Conservation (phyloP, 1,139 yeast genomes). For the Blastobotrys capitulatus region DNA sequence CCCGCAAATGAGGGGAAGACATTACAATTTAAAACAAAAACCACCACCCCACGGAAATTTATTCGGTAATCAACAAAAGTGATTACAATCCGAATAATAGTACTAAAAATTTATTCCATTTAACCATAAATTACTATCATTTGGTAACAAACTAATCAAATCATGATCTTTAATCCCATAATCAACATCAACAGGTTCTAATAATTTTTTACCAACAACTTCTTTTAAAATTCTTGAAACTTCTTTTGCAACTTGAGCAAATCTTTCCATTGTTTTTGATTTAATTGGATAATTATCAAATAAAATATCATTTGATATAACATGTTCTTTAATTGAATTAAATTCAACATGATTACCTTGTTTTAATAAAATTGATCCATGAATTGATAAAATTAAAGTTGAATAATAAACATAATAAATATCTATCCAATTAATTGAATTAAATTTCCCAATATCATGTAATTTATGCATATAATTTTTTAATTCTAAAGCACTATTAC, state of each 20-base stretch:
- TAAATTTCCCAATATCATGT: slow-evolving; percentile 8
- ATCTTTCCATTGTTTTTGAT: slow-evolving; percentile 12
- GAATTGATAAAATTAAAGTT: slow-evolving; percentile 8
- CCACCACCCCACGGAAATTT: too few relatives aligned
- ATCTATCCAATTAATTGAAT: slow-evolving; percentile 9
- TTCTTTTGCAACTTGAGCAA: slow-evolving; percentile 10
- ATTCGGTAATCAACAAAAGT: too few relatives aligned
- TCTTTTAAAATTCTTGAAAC: slow-evolving; percentile 10
- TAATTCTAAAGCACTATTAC: slow-evolving; percentile 10
- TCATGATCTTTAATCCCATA: neutral
- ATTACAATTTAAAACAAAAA: too few relatives aligned
- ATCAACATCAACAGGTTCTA: neutral
- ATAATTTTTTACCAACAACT: slow-evolving; percentile 6
- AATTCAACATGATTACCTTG: slow-evolving; percentile 7
- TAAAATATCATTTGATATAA: slow-evolving; percentile 10
- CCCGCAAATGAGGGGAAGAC: too few relatives aligned
- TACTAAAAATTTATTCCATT: neutral
- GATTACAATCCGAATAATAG: too few relatives aligned
- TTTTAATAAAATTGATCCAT: slow-evolving; percentile 9
- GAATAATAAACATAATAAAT: slow-evolving; percentile 11
- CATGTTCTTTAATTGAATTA: slow-evolving; percentile 8
- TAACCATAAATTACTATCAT: neutral
- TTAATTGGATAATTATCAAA: slow-evolving; percentile 10
- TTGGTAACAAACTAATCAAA: neutral
- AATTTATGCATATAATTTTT: slow-evolving; percentile 9